Evolutionary conservation across 2,329 filamentous ascomycete species (phyloP).

Genomic region (Sclerotinia nivalis): DNA sequence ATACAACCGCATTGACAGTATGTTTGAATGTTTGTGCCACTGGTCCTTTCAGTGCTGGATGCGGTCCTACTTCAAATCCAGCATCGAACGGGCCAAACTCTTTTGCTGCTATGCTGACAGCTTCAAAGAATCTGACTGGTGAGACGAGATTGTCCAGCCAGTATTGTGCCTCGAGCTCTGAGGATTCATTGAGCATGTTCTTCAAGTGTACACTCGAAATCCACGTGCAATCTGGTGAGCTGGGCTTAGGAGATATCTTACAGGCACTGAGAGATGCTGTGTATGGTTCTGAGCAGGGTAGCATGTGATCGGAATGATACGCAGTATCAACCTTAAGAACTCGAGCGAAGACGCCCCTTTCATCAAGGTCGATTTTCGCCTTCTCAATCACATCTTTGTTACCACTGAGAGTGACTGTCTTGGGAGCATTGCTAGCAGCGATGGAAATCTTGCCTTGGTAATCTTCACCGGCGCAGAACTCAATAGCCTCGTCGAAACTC

Average conservation of each 20-base stretch:
- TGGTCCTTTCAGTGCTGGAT: conserved; percentile 25
- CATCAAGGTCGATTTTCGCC: conserved; percentile 23
- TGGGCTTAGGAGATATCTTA: conserved; percentile 35
- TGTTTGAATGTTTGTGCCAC: conserved; percentile 5
- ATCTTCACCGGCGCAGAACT: conserved; percentile 22
- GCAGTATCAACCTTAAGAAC: conserved; percentile 33
- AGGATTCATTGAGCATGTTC: conserved; percentile 27
- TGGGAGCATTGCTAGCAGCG: conserved; percentile 38
- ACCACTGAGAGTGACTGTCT: conserved; percentile 37
- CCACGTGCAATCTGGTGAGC: conserved; percentile 26
- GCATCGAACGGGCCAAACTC: conserved; percentile 1
- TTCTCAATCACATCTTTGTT: conserved; percentile 29
- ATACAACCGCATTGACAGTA: neutral
- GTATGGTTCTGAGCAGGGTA: conserved; percentile 31
- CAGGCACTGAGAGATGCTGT: conserved; percentile 10
- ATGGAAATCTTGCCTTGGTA: conserved; percentile 31
- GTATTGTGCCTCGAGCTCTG: conserved; percentile 42
- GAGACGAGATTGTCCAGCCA: conserved; percentile 50
- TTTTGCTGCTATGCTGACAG: neutral
- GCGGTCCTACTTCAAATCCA: conserved; percentile 27
- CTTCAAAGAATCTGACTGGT: conserved; percentile 45
- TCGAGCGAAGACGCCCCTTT: conserved; percentile 27
- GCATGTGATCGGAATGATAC: conserved; percentile 35
- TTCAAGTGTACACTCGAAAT: conserved; percentile 45
- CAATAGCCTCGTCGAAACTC: conserved; percentile 22